These are phyloP conservation scores for Suillus brevipes DNA, from an alignment of 768 basidiomycete genomes.

Conservation along the genomic window DNA sequence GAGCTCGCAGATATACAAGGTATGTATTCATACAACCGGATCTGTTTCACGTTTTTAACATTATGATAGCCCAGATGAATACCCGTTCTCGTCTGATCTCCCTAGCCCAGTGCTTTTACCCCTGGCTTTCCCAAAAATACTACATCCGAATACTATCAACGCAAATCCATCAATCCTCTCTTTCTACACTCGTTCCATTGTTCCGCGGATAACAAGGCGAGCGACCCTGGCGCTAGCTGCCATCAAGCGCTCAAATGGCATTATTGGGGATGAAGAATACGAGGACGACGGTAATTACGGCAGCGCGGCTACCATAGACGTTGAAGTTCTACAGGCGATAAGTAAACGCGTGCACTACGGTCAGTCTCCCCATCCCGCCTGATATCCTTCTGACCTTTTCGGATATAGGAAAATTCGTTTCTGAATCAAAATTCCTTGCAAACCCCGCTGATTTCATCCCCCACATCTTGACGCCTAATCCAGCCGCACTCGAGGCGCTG, in stretches of 20 bases:
- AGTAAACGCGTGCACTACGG: constrained; percentile 98
- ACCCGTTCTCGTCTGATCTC: constrained; percentile 85
- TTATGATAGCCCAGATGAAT: constrained; percentile 87
- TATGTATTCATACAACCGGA: constrained; percentile 35
- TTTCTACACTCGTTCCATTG: constrained; percentile 87
- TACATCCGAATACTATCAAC: constrained; percentile 80
- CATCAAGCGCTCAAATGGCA: constrained; percentile 64
- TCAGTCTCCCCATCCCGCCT: constrained; percentile 34
- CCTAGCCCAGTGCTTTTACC: constrained; percentile 80
- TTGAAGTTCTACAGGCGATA: constrained; percentile 97
- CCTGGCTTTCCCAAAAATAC: constrained; percentile 70
- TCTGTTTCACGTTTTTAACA: neutral
- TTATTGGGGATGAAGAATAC: constrained; percentile 64
- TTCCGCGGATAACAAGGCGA: constrained; percentile 82
- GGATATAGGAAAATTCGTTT: constrained; percentile 91
- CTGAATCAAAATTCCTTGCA: constrained; percentile 93
- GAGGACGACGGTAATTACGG: constrained; percentile 99
- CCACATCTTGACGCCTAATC: constrained; percentile 82
- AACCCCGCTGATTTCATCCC: constrained; percentile 88
- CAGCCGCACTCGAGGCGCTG: constrained; percentile 72
- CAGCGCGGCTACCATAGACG: constrained; percentile 89
- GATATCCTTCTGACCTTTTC: constrained; percentile 6
- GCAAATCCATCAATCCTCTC: constrained; percentile 83
- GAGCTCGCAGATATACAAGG: constrained; percentile 95
- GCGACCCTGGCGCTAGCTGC: constrained; percentile 69